Evolutionary conservation across 140 eudicot species (phyloP).

Genomic region (Bidens hawaiensis): DNA sequence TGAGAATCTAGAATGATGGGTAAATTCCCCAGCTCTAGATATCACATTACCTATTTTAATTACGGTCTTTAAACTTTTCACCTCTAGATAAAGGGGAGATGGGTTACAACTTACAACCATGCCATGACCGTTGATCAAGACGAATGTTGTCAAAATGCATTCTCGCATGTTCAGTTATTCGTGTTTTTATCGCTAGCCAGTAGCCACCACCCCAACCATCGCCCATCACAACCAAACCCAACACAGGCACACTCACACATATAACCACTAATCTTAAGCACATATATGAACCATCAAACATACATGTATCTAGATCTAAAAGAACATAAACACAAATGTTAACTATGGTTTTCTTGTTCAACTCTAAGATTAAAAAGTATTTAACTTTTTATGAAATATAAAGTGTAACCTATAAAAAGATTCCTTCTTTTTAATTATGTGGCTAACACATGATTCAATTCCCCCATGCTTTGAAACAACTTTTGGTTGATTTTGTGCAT

Average conservation of each 20-base stretch:
- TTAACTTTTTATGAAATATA: not conserved
- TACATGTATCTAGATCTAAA: not conserved
- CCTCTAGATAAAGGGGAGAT: no score
- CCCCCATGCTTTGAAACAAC: constrained; percentile 24
- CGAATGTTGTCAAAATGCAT: no score
- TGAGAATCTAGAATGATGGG: no score
- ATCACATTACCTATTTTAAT: no score
- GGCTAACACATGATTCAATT: constrained; percentile 29
- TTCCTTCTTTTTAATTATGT: constrained; percentile 15
- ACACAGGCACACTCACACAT: not conserved
- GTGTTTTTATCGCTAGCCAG: no score
- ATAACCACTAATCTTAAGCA: not conserved
- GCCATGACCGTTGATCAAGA: no score
- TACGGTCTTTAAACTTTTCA: no score
- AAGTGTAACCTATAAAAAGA: constrained; percentile 6
- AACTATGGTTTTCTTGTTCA: not conserved
- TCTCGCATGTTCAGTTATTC: no score
- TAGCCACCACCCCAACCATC: no score
- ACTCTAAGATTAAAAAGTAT: not conserved
- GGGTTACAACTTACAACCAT: no score
- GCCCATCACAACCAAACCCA: no score
- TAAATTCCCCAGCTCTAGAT: no score
- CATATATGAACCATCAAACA: not conserved
- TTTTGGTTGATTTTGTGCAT: constrained; percentile 33
- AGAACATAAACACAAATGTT: not conserved